A percentile compares a stretch with the other conserved stretches of the same genome.
Evolutionary conservation across 2,329 filamentous ascomycete species (phyloP).

Genomic region (Fusarium illudens): DNA sequence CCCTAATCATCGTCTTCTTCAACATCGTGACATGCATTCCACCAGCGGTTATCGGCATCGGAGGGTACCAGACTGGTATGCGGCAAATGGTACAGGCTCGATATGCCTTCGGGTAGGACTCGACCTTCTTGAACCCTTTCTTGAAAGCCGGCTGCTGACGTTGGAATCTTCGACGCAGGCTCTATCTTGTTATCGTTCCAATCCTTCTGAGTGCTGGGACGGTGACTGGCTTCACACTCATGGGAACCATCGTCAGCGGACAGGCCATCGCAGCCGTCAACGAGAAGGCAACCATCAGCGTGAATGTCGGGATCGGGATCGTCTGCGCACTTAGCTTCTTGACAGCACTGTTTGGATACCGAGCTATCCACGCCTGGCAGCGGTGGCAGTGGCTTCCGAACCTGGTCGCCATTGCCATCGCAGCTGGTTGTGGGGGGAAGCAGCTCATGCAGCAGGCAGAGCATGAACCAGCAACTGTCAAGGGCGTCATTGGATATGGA

Average conservation of each 20-base stretch:
- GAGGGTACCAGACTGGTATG: slow-evolving; percentile 65
- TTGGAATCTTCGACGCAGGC: slow-evolving; percentile 37
- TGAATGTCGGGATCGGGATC: slow-evolving; percentile 65
- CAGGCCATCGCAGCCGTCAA: slow-evolving; percentile 60
- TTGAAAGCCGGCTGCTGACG: slow-evolving; percentile 8
- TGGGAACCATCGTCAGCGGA: slow-evolving; percentile 65
- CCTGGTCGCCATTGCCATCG: slow-evolving; percentile 59
- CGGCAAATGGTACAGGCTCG: slow-evolving; percentile 69
- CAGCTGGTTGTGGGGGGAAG: slow-evolving; percentile 62
- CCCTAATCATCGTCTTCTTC: slow-evolving; percentile 68
- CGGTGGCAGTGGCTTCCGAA: slow-evolving; percentile 66
- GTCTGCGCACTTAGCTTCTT: slow-evolving; percentile 61
- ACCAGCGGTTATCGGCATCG: slow-evolving; percentile 63
- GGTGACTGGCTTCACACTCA: slow-evolving; percentile 65
- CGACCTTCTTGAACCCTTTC: background rate
- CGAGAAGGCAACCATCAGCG: slow-evolving; percentile 53
- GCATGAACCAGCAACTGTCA: slow-evolving; percentile 47
- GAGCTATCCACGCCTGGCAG: slow-evolving; percentile 62
- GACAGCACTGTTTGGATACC: slow-evolving; percentile 65
- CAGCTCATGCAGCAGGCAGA: slow-evolving; percentile 57
- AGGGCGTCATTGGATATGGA: slow-evolving; percentile 55
- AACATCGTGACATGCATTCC: slow-evolving; percentile 61
- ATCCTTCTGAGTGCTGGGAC: slow-evolving; percentile 65
- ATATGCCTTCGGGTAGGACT: slow-evolving; percentile 62
- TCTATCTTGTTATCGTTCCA: slow-evolving; percentile 61